Conservation (phyloP, 2,329 filamentous ascomycete genomes). For the Xylariales sp. region DNA sequence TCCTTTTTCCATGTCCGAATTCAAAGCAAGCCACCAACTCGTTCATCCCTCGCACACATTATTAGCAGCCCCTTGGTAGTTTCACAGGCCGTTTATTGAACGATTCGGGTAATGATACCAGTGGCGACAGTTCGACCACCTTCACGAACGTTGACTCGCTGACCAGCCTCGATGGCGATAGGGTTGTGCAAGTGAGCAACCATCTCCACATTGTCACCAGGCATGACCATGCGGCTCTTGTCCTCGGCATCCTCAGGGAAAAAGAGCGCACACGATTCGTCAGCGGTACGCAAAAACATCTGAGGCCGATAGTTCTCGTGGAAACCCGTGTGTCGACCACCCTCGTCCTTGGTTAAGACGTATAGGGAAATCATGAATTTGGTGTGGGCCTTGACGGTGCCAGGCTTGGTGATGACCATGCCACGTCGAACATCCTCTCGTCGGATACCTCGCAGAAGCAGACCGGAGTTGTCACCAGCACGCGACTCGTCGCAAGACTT, state of each 20-base stretch:
- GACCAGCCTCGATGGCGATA: constrained; percentile 81
- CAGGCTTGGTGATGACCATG: constrained; percentile 88
- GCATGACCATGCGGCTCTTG: constrained; percentile 75
- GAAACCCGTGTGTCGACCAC: constrained; percentile 95
- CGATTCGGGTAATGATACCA: constrained; percentile 72
- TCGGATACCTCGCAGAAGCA: constrained; percentile 91
- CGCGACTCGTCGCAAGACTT: constrained; percentile 97
- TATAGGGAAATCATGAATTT: constrained; percentile 97
- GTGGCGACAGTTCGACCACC: constrained; percentile 87
- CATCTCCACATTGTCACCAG: constrained; percentile 99
- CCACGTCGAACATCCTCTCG: constrained; percentile 92
- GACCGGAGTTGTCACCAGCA: constrained; percentile 96
- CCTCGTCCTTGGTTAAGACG: constrained; percentile 95
- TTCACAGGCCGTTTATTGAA: constrained; percentile 39
- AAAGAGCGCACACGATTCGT: constrained; percentile 70
- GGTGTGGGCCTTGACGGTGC: constrained; percentile 77
- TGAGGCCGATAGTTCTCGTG: constrained; percentile 94
- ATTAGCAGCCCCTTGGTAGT: constrained; percentile 4
- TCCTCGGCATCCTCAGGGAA: constrained; percentile 85
- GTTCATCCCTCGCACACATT: constrained; percentile 12
- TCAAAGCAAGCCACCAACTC: constrained; percentile 7
- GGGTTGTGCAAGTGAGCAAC: constrained; percentile 79
- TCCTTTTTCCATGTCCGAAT: constrained; percentile 9
- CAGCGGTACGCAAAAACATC: constrained; percentile 90
- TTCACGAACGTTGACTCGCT: constrained; percentile 98